Evolutionary conservation across 2,329 filamentous ascomycete genomes (phyloP).

Genomic region (Hirsutella rhossiliensis): DNA sequence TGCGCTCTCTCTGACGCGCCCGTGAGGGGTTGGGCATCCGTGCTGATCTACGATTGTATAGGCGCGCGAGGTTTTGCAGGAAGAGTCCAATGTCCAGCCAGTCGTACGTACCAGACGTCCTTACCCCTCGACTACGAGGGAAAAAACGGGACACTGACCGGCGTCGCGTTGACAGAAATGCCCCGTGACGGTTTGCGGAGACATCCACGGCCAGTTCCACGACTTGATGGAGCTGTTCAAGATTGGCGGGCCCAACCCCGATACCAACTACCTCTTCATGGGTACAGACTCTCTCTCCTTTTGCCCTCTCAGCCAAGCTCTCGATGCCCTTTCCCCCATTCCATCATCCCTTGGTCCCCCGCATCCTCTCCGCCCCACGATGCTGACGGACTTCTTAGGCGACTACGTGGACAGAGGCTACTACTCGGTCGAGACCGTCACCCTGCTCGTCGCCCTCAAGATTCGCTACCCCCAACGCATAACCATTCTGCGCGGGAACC

Average conservation of each 20-base stretch:
- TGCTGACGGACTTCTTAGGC: constrained; percentile 37
- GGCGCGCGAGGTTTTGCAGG: constrained; percentile 92
- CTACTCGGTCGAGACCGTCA: constrained; percentile 97
- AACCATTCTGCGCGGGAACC: constrained; percentile 95
- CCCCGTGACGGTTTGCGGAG: constrained; percentile 94
- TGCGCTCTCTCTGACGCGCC: no score
- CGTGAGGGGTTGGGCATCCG: constrained; percentile 3
- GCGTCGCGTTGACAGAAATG: constrained; percentile 57
- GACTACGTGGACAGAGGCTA: constrained; percentile 98
- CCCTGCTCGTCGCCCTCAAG: constrained; percentile 90
- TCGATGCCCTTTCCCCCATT: background rate
- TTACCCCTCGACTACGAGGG: background rate
- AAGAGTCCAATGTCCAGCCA: constrained; percentile 97
- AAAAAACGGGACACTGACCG: background rate
- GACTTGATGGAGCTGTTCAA: constrained; percentile 99
- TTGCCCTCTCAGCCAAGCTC: background rate
- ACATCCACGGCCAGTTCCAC: constrained; percentile 98
- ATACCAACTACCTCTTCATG: constrained; percentile 99
- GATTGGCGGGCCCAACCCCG: constrained; percentile 93
- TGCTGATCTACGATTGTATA: constrained; percentile 24
- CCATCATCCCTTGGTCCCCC: background rate
- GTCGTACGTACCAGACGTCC: constrained; percentile 52
- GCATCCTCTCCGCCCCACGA: background rate
- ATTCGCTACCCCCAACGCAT: constrained; percentile 97
- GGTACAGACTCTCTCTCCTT: constrained; percentile 40